phyloP scores from a whole-genome alignment of 345 rosid species.

The Rhodamnia argentea region DNA sequence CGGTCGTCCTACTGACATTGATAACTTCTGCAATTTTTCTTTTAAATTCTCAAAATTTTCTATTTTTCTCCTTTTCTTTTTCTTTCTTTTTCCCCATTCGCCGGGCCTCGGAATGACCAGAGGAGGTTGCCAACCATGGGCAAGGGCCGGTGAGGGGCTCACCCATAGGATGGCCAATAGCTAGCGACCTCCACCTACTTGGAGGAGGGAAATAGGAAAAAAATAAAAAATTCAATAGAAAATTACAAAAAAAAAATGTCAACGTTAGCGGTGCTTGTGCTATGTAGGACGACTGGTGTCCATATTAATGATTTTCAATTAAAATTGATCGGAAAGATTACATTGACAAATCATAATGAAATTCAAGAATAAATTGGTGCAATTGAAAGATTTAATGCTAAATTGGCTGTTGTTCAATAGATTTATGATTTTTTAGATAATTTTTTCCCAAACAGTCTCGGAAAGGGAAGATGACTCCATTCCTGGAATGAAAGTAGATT shows the following conservation, averaged over 20 bases:
- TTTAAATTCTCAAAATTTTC: neutral
- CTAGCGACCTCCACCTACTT: accelerated
- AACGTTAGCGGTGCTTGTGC: accelerated
- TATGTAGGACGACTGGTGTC: accelerated
- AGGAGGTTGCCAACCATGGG: neutral
- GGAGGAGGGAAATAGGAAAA: neutral
- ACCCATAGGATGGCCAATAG: neutral
- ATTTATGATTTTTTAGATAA: neutral
- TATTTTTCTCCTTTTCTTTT: neutral
- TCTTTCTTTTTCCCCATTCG: neutral
- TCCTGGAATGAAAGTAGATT: neutral
- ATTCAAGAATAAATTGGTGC: neutral
- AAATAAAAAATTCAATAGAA: neutral
- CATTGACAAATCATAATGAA: neutral
- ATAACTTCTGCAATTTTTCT: neutral
- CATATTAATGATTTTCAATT: accelerated
- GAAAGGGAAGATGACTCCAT: neutral
- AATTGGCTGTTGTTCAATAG: too few species aligned
- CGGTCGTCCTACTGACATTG: accelerated
- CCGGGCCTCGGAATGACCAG: neutral
- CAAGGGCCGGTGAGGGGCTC: neutral
- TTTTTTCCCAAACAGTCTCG: neutral
- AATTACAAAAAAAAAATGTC: accelerated
- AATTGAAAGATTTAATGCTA: neutral
- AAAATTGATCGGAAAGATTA: neutral